A percentile compares a stretch with the other conserved stretches of the same genome.
phyloP scores from a whole-genome alignment of 2,329 filamentous ascomycete species.

The Fusarium illudens region DNA sequence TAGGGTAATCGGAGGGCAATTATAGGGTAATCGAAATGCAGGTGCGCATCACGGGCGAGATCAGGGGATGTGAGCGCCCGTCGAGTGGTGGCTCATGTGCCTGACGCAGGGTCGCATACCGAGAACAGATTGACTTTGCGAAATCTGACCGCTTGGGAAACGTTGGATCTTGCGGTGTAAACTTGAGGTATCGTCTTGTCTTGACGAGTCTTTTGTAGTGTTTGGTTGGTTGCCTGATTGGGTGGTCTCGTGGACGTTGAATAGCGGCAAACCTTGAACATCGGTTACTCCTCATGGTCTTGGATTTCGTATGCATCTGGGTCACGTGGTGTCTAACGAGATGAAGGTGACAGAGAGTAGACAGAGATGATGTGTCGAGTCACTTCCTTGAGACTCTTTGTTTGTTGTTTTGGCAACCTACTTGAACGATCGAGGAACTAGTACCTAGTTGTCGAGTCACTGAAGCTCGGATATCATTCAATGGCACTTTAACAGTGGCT shows the following conservation, averaged over 20 bases:
- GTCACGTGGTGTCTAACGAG: no score
- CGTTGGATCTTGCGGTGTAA: neutral
- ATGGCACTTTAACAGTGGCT: neutral
- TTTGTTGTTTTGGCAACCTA: neutral
- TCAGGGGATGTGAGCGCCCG: neutral
- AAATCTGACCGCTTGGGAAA: neutral
- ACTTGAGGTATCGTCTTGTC: neutral
- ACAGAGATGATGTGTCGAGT: no score
- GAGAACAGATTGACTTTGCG: neutral
- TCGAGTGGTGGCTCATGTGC: neutral
- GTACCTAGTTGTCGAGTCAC: neutral
- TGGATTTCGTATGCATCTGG: no score
- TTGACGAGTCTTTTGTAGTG: neutral
- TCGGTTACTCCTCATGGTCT: neutral
- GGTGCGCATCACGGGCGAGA: neutral
- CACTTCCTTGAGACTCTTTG: neutral
- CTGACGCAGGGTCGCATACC: neutral
- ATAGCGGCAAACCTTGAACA: neutral
- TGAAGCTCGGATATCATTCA: neutral
- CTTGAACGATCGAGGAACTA: no score
- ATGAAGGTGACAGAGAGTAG: neutral
- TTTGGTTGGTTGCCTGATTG: neutral
- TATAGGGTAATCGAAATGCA: slow-evolving; percentile 20
- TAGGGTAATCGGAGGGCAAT: slow-evolving; percentile 3
- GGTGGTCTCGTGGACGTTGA: neutral